phyloP scores from a whole-genome alignment of 257 asterid genomes.

The Jacaranda mimosifolia region DNA sequence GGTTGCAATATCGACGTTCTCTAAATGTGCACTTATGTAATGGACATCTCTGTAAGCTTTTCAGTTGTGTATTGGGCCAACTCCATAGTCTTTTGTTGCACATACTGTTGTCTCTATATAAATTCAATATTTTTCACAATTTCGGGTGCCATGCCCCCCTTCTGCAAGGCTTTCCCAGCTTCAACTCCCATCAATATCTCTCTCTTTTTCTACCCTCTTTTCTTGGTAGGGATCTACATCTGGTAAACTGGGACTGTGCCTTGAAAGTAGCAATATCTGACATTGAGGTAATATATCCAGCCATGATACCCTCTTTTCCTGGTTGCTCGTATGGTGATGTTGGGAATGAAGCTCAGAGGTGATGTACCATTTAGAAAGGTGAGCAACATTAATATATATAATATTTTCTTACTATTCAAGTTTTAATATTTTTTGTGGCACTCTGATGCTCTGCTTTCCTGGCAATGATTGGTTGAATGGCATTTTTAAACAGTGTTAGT shows the following conservation, averaged over 20 bases:
- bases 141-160: no score
- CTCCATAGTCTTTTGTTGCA: no score
- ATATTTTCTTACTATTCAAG: neutral
- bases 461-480: conserved; percentile 11
- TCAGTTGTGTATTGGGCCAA: no score
- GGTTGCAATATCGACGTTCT: no score
- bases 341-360: conserved; percentile 95
- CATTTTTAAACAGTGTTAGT: neutral
- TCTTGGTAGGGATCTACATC: conserved; percentile 74
- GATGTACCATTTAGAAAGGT: conserved; percentile 94
- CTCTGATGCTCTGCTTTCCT: conserved; percentile 27
- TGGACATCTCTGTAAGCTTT: no score
- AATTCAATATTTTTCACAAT: no score
- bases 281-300: conserved; percentile 86
- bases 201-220: neutral
- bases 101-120: no score
- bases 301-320: conserved; percentile 89
- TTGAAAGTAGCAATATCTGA: conserved; percentile 96
- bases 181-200: no score
- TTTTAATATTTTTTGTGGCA: neutral
- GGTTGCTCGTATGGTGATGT: conserved; percentile 99
- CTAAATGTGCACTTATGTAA: no score
- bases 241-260: conserved; percentile 96
- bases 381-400: conserved; percentile 24
- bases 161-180: no score